Base-by-base conservation (phyloP, 208 protist species). In the Tritrichomonas musculus region DNA sequence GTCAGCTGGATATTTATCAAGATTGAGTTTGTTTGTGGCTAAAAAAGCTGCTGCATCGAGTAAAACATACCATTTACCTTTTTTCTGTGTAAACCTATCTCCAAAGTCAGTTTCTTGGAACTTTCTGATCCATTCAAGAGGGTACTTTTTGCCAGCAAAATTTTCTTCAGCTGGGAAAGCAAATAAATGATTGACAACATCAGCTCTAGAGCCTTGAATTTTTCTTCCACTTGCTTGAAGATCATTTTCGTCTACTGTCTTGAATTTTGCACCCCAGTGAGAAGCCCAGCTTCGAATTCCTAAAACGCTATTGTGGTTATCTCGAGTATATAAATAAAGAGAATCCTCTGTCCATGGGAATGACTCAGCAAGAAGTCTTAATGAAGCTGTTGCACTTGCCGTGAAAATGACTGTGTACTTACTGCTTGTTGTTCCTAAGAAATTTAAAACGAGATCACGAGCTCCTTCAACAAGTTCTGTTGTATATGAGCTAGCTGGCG, bases 221-320 rank as follows among this genome's bases (percentile, higher is more conserved):
- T 9, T 2, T 13, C n/a, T 49, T 39, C 66, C 66, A 9, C 8
- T 5, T 39, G 36, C 75, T 84, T 64, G 39, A 27, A 66, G 27
- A 47, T 57, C 65, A 27, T 36, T 33, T 25, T 11, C 11, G 92
- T 72, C 53, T 25, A 50, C n/a, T 5, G 9, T 57, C 57, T 27
- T 39, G 50, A 77, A 77, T 14, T n/a, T 50, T 22, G 65, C 53
- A 3, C 30, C 39, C 4, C 3, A 66, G 92, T 55, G 69, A 2
- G 27, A 47, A 47, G 92, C 92, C 66, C 53, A 66, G 9, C 75
- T 41, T 20, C 92, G 1, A 14, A 93, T 47, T 41, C 92, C 92
- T 11, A 93, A 20, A 66, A 93, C 92, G 9, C 53, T 82, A 33
- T 93, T 93, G 92, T 93, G 92, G 49, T 93, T 93, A 25, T 84